Base-by-base conservation (phyloP, 495 filamentous ascomycete species). In the Podospora pseudopauciseta region DNA sequence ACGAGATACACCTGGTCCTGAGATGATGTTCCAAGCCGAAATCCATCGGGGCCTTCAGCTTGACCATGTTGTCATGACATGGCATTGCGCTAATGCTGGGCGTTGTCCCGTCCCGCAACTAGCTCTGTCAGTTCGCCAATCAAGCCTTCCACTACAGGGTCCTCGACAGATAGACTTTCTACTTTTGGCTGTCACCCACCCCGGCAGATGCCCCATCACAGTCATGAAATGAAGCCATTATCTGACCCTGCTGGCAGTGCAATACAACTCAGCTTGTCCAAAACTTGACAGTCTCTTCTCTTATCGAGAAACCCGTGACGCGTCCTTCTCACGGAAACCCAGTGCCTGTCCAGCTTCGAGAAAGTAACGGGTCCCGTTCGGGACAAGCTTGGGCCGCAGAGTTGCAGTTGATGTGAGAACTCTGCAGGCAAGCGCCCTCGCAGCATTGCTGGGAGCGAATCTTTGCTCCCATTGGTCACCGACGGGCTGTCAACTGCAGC, bases 371-470 rank as follows among this genome's bases (percentile, higher is more conserved):
- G 26, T 26, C 56, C 56, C 56, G 26, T 59, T 27, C 56, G 56
- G 56, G 26, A 19, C 19, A 59, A 61, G 27, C 30, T 61, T 23
- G 59, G 59, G 59, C 39, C 39, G 39, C 39, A 49, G 39, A 49
- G 39, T 49, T 16, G 39, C 39, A 49, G 39, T 6, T 3, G 13
- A 49, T 49, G 23, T 61, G 4, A 18, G 26, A 18, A 30, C 30
- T 27, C 19, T 62, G 60, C 60, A 62, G 19, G 61, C 61, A 63
- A 63, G 61, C 61, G 61, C 61, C 61, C 61, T 62, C 18, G 61
- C 27, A 28, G 27, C 5, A 18, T 32, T 63, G 2, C 30, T 63
- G 61, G 61, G 30, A 63, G 13, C 30, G 13, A 39, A 20, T 3
- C 28, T 32, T 16, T 11, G 61, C 32, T 49, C 5, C 18, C 4